A percentile compares a stretch with the other conserved stretches of the same genome.
Evolutionary conservation across 352 stramenopile species (phyloP).

Genomic region (Pythium periplocum): DNA sequence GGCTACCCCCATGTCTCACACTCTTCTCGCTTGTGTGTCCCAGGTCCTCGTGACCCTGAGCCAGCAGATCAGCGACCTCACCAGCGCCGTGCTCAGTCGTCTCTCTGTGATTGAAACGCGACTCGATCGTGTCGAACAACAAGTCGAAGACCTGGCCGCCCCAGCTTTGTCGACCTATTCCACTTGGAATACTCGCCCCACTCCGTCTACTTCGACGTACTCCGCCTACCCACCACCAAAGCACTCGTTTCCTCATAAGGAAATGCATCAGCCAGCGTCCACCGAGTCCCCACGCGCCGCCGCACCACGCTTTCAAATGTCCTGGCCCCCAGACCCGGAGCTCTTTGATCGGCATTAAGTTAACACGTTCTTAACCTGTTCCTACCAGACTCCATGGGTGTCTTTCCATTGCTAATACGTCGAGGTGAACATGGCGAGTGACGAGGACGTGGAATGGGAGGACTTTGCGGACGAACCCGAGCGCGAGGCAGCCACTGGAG

Average conservation of each 20-base stretch:
- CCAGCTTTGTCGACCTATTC: background rate
- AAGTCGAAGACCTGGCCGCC: conserved; percentile 4
- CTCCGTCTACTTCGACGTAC: background rate
- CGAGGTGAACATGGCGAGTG: too few species aligned
- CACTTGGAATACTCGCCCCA: background rate
- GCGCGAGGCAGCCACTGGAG: too few species aligned
- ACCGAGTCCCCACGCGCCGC: background rate
- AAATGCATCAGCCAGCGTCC: background rate
- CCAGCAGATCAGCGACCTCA: conserved; percentile 22
- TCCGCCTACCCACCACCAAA: background rate
- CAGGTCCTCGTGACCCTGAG: conserved; percentile 17
- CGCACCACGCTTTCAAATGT: background rate
- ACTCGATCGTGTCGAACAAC: conserved; percentile 13
- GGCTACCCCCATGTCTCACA: background rate
- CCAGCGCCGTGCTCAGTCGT: conserved; percentile 16
- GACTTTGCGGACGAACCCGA: too few species aligned
- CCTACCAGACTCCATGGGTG: too few species aligned
- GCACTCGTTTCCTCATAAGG: background rate
- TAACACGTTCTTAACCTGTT: too few species aligned
- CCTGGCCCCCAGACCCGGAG: conserved; percentile 11
- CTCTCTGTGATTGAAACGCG: conserved; percentile 14
- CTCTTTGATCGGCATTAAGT: conserved; percentile 10
- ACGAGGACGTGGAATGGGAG: too few species aligned
- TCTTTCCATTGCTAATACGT: too few species aligned
- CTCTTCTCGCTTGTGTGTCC: conserved; percentile 1